Conservation (phyloP, 306 rosid genomes). For the Oemleria cerasiformis region DNA sequence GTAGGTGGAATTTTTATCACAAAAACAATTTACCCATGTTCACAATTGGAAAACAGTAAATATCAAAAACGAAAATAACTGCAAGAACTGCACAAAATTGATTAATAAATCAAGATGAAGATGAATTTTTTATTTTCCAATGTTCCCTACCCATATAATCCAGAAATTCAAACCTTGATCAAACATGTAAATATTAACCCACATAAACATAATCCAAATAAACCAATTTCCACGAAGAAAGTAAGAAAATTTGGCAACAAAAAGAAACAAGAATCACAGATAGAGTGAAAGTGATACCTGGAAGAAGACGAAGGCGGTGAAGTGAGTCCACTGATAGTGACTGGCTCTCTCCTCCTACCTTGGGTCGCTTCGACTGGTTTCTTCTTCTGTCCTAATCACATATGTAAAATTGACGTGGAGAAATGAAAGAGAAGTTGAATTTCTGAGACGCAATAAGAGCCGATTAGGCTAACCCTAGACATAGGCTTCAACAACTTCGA, state of each 20-base stretch:
- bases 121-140: not conserved
- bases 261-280: not conserved
- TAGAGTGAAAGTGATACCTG: not conserved
- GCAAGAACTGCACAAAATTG: not conserved
- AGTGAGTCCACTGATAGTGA: not conserved
- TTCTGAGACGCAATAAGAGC: not conserved
- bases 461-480: not conserved
- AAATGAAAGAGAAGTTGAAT: not conserved
- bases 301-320: not conserved
- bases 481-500: not conserved
- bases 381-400: not conserved
- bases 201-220: not conserved
- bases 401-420: no score
- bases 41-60: not conserved
- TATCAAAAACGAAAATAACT: not conserved
- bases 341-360: not conserved
- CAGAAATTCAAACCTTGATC: slow-evolving; percentile 2
- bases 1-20: not conserved
- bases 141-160: not conserved
- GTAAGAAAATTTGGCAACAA: not conserved
- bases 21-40: not conserved
- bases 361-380: not conserved
- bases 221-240: not conserved
- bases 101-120: not conserved
- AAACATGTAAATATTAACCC: no score